These are phyloP conservation scores for Phaeophleospora eucalypticola DNA, from an alignment of 2,329 filamentous ascomycete genomes.

Conservation along the genomic window DNA sequence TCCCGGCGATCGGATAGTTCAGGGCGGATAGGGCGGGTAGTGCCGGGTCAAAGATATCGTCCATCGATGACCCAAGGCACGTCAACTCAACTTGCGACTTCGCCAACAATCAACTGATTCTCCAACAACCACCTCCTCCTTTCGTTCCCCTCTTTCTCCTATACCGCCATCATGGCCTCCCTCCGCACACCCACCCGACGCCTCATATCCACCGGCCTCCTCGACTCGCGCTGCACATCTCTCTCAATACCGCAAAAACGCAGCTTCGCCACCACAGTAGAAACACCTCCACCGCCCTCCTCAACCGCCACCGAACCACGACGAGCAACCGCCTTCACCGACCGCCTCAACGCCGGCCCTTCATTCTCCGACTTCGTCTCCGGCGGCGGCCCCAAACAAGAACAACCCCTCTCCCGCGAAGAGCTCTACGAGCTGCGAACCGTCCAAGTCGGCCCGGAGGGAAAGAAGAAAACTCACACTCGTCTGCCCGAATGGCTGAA, in stretches of 20 bases:
- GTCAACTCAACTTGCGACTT: neutral
- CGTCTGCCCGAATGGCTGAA: conserved; percentile 92
- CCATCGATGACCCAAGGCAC: neutral
- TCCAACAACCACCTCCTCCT: conserved; percentile 1
- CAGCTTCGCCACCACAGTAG: conserved; percentile 43
- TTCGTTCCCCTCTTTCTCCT: neutral
- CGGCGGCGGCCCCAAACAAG: conserved; percentile 29
- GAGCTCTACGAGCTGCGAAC: conserved; percentile 60
- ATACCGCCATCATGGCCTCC: conserved; percentile 12
- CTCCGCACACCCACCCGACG: conserved; percentile 17
- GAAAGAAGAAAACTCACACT: conserved; percentile 62
- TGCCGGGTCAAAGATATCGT: neutral
- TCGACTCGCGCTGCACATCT: conserved; percentile 9
- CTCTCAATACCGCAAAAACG: conserved; percentile 33
- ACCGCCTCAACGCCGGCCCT: conserved; percentile 61
- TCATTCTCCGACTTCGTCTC: conserved; percentile 61
- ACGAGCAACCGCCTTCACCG: conserved; percentile 53
- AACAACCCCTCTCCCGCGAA: conserved; percentile 40
- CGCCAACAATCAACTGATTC: neutral
- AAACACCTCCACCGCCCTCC: conserved; percentile 34
- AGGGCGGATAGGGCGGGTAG: neutral
- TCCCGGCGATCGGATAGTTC: too few relatives aligned
- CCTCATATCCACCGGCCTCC: conserved; percentile 10
- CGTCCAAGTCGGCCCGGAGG: conserved; percentile 57
- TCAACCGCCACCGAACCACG: conserved; percentile 35